Evolutionary conservation across 2,329 filamentous ascomycete species (phyloP).

Genomic region (Aspergillus aculeatinus): DNA sequence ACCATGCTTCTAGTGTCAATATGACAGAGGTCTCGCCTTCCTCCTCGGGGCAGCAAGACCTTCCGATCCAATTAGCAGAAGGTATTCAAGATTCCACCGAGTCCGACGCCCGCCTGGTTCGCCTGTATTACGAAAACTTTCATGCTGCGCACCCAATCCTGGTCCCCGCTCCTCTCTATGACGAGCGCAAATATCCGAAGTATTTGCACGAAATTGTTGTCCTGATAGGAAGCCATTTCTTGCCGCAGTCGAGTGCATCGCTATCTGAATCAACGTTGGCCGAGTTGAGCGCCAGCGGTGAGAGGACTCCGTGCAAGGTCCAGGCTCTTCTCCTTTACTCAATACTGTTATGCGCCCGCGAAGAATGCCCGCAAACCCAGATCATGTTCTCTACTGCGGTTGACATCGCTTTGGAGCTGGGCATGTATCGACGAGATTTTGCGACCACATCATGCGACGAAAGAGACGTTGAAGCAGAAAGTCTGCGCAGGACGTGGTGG

Average conservation of each 20-base stretch:
- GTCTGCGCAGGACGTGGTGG: conserved; percentile 88
- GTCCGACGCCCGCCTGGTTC: conserved; percentile 38
- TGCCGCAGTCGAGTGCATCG: conserved; percentile 29
- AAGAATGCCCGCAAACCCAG: conserved; percentile 35
- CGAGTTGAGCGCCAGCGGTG: not conserved
- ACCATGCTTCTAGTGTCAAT: not conserved
- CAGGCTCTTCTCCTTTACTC: conserved; percentile 40
- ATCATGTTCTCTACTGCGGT: conserved; percentile 61
- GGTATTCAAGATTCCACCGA: conserved; percentile 17
- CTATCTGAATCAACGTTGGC: conserved; percentile 18
- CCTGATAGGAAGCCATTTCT: conserved; percentile 54
- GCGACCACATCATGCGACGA: conserved; percentile 34
- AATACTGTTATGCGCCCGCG: conserved; percentile 35
- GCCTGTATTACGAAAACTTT: conserved; percentile 55
- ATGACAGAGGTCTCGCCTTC: not conserved
- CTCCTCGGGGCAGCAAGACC: conserved; percentile 14
- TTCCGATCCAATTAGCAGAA: conserved; percentile 15
- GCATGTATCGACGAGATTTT: conserved; percentile 69
- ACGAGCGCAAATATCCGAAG: conserved; percentile 42
- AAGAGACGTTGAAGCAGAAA: conserved; percentile 70
- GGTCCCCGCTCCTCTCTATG: conserved; percentile 45
- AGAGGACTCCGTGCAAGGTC: conserved; percentile 36
- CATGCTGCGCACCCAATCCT: conserved; percentile 55
- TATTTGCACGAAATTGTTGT: conserved; percentile 52
- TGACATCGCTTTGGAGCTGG: conserved; percentile 69